These are phyloP conservation scores for Solanum ossicruentum DNA, from an alignment of 257 asterid genomes.

Conservation along the genomic window DNA sequence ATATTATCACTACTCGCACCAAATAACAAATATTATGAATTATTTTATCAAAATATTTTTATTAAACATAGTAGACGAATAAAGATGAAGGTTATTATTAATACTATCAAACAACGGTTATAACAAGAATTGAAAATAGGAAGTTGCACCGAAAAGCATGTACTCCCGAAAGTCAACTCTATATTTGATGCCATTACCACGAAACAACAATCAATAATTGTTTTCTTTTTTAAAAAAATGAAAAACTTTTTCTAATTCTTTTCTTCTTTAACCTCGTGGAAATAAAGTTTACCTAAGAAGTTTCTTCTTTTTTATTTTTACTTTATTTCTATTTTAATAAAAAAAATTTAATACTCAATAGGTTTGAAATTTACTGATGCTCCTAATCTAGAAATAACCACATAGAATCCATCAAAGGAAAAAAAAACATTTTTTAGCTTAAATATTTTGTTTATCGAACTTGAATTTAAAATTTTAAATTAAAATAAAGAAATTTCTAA, in stretches of 20 bases:
- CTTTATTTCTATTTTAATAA: not conserved
- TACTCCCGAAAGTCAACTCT: not conserved
- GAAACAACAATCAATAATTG: not conserved
- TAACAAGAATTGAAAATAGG: not conserved
- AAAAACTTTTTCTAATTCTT: no score
- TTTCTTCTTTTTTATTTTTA: not conserved
- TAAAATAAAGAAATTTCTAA: not conserved
- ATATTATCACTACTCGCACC: no score
- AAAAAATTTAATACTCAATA: not conserved
- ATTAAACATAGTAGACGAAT: no score
- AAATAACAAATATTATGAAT: no score
- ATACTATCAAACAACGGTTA: not conserved
- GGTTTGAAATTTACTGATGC: not conserved
- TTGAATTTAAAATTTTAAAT: not conserved
- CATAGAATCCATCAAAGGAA: not conserved
- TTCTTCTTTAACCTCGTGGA: not conserved
- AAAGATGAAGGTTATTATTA: not conserved
- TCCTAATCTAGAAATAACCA: not conserved
- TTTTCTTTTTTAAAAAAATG: not conserved
- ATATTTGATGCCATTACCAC: not conserved
- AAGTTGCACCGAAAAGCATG: not conserved
- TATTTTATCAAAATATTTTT: no score
- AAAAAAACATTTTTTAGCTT: not conserved
- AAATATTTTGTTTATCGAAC: fast-evolving
- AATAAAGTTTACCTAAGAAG: not conserved